Percentiles rank a stretch among this genome's conserved stretches.
phyloP scores from a whole-genome alignment of 352 stramenopile species.

The Phytopythium cucurbitacearum region DNA sequence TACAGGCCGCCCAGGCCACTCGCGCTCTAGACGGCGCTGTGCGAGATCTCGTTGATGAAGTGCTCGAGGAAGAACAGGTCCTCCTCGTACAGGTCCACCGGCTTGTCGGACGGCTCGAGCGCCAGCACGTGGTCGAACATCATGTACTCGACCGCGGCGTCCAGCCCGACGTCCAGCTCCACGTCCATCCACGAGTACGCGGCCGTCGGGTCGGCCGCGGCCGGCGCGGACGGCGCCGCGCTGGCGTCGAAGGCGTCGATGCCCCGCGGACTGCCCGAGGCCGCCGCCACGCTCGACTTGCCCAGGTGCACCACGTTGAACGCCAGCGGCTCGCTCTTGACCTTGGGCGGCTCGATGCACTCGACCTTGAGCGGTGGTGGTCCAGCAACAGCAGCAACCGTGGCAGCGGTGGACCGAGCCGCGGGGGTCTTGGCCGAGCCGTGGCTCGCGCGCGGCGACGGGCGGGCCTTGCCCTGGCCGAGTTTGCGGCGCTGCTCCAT shows the following conservation, averaged over 20 bases:
- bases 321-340: background rate
- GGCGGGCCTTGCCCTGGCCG: constrained; percentile 20
- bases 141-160: constrained; percentile 74
- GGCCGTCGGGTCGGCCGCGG: constrained; percentile 15
- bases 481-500: constrained; percentile 82
- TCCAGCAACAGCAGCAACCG: constrained; percentile 13
- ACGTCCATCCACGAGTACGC: constrained; percentile 70
- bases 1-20: too few relatives aligned
- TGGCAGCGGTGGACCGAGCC: constrained; percentile 17
- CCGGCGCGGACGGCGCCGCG: constrained; percentile 18
- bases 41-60: constrained; percentile 76
- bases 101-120: constrained; percentile 68
- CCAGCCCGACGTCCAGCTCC: constrained; percentile 64
- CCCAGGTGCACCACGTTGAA: constrained; percentile 14
- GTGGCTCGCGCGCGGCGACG: constrained; percentile 3
- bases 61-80: constrained; percentile 79
- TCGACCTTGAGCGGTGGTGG: constrained; percentile 25
- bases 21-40: constrained; percentile 24
- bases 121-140: constrained; percentile 66
- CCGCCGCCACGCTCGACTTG: constrained; percentile 5
- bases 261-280: constrained; percentile 36
- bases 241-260: constrained; percentile 40
- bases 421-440: background rate
- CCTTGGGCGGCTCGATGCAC: background rate
- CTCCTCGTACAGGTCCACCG: constrained; percentile 72